Percentiles rank a stretch among this genome's conserved stretches.
phyloP scores from a whole-genome alignment of 345 rosid genomes.

The Populus alba region DNA sequence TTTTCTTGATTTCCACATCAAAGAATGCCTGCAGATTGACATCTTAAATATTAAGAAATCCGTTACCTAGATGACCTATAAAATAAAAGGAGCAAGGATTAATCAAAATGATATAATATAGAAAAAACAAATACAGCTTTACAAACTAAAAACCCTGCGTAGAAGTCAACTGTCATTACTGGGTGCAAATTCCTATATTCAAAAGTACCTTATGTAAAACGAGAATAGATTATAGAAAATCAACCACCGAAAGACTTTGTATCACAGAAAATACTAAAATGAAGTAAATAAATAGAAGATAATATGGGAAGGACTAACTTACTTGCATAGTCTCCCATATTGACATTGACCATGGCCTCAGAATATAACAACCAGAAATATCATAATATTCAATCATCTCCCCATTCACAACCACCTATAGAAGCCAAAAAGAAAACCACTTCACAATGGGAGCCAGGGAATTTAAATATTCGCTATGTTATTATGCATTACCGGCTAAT shows the following conservation, averaged over 20 bases:
- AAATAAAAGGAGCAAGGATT: not conserved
- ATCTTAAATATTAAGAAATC: constrained; percentile 7
- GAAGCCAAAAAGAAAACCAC: constrained; percentile 4
- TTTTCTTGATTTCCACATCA: constrained; percentile 85
- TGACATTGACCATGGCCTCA: constrained; percentile 96
- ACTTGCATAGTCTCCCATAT: constrained; percentile 97
- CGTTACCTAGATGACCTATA: not conserved
- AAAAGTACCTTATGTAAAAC: not conserved
- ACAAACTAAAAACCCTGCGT: not conserved
- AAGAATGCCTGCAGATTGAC: constrained; percentile 64
- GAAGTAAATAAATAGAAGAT: constrained; percentile 3
- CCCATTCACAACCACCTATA: constrained; percentile 79
- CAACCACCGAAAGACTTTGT: not conserved
- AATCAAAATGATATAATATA: not conserved
- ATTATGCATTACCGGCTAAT: not conserved
- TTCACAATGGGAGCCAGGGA: too few species aligned
- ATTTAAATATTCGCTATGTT: too few species aligned
- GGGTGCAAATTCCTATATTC: too few species aligned
- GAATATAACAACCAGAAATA: constrained; percentile 91
- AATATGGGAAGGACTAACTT: constrained; percentile 25
- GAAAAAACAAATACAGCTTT: not conserved
- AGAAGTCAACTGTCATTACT: not conserved
- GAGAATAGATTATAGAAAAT: not conserved
- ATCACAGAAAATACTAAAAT: not conserved
- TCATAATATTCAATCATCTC: constrained; percentile 98